These are phyloP conservation scores for Talaromyces sp. DNA, from an alignment of 2,329 filamentous ascomycete species.

Conservation along the genomic window DNA sequence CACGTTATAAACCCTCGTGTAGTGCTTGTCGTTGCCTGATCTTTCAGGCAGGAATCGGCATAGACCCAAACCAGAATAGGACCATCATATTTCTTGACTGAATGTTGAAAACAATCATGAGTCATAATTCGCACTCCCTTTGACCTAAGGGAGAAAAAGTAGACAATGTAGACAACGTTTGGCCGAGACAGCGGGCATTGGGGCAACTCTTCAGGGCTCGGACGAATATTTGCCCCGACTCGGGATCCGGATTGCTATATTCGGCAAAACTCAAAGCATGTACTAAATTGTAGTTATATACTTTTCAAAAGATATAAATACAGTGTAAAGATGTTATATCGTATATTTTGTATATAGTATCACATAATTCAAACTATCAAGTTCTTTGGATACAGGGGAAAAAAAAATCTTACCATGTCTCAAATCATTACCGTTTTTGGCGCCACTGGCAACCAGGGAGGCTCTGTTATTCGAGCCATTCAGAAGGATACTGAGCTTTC, in stretches of 20 bases:
- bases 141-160: neutral
- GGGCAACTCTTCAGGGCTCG: neutral
- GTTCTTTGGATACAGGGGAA: neutral
- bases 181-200: neutral
- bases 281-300: neutral
- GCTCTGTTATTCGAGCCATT: constrained; percentile 46
- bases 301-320: neutral
- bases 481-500: constrained; percentile 39
- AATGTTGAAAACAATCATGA: neutral
- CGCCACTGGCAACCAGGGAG: constrained; percentile 57
- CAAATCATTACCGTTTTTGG: constrained; percentile 49
- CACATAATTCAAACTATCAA: neutral
- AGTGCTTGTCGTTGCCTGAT: no score
- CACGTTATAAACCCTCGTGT: no score
- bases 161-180: neutral
- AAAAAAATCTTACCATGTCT: constrained; percentile 13
- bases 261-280: neutral
- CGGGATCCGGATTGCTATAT: neutral
- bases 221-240: neutral
- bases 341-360: neutral
- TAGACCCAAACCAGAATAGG: no score
- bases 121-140: neutral
- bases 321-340: neutral
- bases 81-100: no score
- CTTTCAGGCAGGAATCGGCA: no score